A percentile compares a stretch with the other conserved stretches of the same genome.
These are phyloP conservation scores for Fusarium avenaceum DNA, from an alignment of 2,329 filamentous ascomycete species.

Conservation along the genomic window DNA sequence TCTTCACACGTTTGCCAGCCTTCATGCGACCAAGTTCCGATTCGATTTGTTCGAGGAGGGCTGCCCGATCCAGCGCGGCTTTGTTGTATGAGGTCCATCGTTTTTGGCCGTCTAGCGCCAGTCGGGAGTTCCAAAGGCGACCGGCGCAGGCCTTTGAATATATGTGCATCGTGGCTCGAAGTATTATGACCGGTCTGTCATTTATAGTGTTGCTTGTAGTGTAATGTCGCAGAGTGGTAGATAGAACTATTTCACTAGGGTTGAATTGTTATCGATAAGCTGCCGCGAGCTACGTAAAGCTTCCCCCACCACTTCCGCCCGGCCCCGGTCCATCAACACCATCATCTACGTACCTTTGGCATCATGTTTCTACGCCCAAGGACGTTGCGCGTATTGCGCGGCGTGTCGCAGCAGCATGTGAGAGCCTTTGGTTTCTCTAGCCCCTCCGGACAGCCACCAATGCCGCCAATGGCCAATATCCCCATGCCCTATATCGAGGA, in stretches of 20 bases:
- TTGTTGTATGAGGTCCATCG: constrained; percentile 55
- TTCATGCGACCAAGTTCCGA: constrained; percentile 51
- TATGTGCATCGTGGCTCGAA: constrained; percentile 48
- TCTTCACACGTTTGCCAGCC: constrained; percentile 49
- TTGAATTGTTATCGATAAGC: constrained; percentile 39
- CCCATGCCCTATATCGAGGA: constrained; percentile 71
- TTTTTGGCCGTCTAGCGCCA: constrained; percentile 28
- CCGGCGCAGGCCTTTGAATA: constrained; percentile 40
- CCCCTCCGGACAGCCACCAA: constrained; percentile 44
- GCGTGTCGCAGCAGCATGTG: constrained; percentile 53
- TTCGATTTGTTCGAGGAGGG: constrained; percentile 52
- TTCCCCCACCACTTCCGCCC: constrained; percentile 46
- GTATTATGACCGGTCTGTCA: constrained; percentile 37
- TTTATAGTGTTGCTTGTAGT: constrained; percentile 7
- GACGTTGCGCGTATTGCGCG: constrained; percentile 52
- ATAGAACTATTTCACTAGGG: constrained; percentile 10
- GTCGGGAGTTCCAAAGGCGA: constrained; percentile 15
- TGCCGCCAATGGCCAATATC: constrained; percentile 58
- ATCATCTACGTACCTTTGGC: constrained; percentile 13
- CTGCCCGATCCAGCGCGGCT: constrained; percentile 48
- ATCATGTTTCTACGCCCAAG: constrained; percentile 53
- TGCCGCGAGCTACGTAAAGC: constrained; percentile 38
- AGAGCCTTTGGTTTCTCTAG: constrained; percentile 61
- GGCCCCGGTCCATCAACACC: constrained; percentile 24
- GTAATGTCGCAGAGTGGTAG: not conserved